These are phyloP conservation scores for Canavalia ensiformis DNA, from an alignment of 306 rosid species.

Conservation along the genomic window DNA sequence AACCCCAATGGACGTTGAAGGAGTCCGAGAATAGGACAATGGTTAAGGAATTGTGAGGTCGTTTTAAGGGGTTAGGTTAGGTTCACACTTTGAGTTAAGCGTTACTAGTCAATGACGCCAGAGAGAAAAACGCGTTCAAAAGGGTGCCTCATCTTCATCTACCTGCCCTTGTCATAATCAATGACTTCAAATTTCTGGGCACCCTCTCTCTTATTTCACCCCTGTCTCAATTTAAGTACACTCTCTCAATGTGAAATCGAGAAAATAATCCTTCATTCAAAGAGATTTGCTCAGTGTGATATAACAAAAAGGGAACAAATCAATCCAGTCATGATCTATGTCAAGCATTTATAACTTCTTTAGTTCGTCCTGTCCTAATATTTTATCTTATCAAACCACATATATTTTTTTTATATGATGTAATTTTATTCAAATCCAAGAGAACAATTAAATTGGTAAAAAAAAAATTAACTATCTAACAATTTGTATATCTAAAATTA, in stretches of 20 bases:
- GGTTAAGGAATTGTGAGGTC: background rate
- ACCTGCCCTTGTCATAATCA: slow-evolving; percentile 27
- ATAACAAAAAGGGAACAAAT: too few species aligned
- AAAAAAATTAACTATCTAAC: too few species aligned
- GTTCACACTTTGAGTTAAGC: slow-evolving; percentile 51
- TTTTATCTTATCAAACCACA: too few species aligned
- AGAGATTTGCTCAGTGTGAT: background rate
- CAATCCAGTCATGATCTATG: too few species aligned
- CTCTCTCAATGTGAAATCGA: background rate
- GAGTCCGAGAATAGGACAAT: background rate
- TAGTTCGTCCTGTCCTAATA: too few species aligned
- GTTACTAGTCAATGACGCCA: background rate
- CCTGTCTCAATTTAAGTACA: background rate
- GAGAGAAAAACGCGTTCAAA: slow-evolving; percentile 46
- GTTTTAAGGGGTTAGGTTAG: slow-evolving; percentile 35
- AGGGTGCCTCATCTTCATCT: background rate
- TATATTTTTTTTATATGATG: too few species aligned
- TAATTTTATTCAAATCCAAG: too few species aligned
- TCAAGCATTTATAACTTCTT: too few species aligned
- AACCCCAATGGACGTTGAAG: slow-evolving; percentile 16
- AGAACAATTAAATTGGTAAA: too few species aligned
- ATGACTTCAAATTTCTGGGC: background rate
- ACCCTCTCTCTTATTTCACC: background rate
- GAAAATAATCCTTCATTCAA: background rate
- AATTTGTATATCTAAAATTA: too few species aligned